These are phyloP conservation scores for Boletus eberwhitei DNA, from an alignment of 768 basidiomycete species.

Conservation along the genomic window DNA sequence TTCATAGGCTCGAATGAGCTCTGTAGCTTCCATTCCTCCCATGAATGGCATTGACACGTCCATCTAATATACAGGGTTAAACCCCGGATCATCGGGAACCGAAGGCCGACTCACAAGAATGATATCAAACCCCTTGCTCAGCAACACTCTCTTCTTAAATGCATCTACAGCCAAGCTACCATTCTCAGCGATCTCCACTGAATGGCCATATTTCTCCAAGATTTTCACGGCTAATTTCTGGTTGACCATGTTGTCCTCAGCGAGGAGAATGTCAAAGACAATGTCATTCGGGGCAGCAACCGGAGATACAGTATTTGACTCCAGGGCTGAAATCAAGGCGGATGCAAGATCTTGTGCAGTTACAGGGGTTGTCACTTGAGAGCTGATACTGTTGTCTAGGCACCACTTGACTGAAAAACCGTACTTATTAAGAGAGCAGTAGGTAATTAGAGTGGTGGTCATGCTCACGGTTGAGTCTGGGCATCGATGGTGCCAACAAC, in stretches of 20 bases:
- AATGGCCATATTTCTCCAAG: slow-evolving; percentile 92
- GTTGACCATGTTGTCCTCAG: slow-evolving; percentile 95
- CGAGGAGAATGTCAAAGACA: slow-evolving; percentile 88
- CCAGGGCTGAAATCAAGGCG: slow-evolving; percentile 90
- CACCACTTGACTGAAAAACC: slow-evolving; percentile 82
- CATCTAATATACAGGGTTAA: slow-evolving; percentile 58
- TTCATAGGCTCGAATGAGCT: slow-evolving; percentile 86
- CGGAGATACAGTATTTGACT: slow-evolving; percentile 90
- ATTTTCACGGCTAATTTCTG: slow-evolving; percentile 97
- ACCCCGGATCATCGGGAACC: not conserved
- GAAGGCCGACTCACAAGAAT: slow-evolving; percentile 64
- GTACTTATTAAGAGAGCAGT: slow-evolving; percentile 1
- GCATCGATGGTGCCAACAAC: slow-evolving; percentile 76
- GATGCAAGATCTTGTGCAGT: slow-evolving; percentile 85
- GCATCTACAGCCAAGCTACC: slow-evolving; percentile 91
- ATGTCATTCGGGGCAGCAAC: slow-evolving; percentile 83
- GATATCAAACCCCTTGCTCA: slow-evolving; percentile 80
- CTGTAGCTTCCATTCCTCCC: slow-evolving; percentile 98
- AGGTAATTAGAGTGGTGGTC: not conserved
- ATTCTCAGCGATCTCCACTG: slow-evolving; percentile 96
- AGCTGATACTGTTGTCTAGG: slow-evolving; percentile 92
- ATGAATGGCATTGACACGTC: slow-evolving; percentile 98
- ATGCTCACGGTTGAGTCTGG: slow-evolving; percentile 67
- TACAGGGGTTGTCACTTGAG: slow-evolving; percentile 90
- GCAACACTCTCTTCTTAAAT: slow-evolving; percentile 73